Evolutionary conservation across 2,329 filamentous ascomycete species (phyloP).

Genomic region (Aspergillus sp.): DNA sequence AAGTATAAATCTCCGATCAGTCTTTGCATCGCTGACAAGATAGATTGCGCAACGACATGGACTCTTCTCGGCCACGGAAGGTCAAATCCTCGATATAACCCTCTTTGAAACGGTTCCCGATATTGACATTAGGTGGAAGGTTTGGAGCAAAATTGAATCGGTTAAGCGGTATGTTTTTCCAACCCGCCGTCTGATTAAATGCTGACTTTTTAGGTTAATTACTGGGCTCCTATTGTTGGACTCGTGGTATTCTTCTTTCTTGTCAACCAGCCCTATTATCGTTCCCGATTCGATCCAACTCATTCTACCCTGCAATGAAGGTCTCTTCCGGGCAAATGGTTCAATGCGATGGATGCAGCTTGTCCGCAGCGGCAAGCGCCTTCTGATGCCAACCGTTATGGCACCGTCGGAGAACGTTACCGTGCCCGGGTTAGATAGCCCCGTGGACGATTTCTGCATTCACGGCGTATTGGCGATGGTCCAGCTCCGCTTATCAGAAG

Average conservation of each 20-base stretch:
- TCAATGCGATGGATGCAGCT: constrained; percentile 40
- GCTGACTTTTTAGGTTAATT: constrained; percentile 37
- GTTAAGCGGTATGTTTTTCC: constrained; percentile 42
- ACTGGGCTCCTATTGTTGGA: constrained; percentile 48
- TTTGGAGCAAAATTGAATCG: constrained; percentile 55
- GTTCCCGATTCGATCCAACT: constrained; percentile 49
- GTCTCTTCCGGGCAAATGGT: constrained; percentile 44
- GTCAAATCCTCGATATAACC: constrained; percentile 40
- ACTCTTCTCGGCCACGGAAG: constrained; percentile 50
- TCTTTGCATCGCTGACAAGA: constrained; percentile 5
- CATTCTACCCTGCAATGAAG: constrained; percentile 47
- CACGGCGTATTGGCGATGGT: constrained; percentile 41
- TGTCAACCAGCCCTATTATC: constrained; percentile 49
- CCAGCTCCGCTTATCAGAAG: constrained; percentile 44
- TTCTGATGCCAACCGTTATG: constrained; percentile 33
- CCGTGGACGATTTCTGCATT: constrained; percentile 38
- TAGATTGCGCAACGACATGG: constrained; percentile 51
- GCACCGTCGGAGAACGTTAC: constrained; percentile 37
- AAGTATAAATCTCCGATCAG: constrained; percentile 10
- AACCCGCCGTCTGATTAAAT: background rate
- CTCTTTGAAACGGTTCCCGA: constrained; percentile 46
- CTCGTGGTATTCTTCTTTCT: constrained; percentile 50
- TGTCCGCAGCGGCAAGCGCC: constrained; percentile 34
- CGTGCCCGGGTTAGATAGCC: constrained; percentile 33
- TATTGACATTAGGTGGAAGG: constrained; percentile 51